These are phyloP conservation scores for Musa balbisiana DNA, from an alignment of 202 grass and related monocot species.

Conservation along the genomic window DNA sequence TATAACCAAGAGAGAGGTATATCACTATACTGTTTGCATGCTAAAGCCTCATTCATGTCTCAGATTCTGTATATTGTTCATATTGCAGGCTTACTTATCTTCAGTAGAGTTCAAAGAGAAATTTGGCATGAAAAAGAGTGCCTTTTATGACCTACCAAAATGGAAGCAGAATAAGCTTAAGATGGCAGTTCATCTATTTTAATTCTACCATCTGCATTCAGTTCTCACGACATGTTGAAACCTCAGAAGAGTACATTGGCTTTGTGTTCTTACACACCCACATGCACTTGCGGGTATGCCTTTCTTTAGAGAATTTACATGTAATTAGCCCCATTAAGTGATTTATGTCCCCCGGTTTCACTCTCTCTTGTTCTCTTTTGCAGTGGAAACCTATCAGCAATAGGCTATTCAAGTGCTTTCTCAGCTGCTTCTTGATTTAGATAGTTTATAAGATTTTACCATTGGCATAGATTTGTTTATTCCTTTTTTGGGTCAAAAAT, in stretches of 20 bases:
- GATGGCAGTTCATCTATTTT: neutral
- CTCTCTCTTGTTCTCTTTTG: neutral
- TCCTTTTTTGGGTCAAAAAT: neutral
- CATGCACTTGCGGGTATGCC: neutral
- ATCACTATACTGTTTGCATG: neutral
- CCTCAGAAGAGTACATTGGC: neutral
- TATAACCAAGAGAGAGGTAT: slow-evolving; percentile 76
- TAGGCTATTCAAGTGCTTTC: neutral
- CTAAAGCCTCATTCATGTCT: neutral
- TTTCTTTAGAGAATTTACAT: neutral
- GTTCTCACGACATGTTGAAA: neutral
- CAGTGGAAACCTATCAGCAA: neutral
- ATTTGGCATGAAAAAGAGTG: slow-evolving; percentile 9
- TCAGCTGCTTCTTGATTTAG: neutral
- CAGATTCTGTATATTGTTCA: neutral
- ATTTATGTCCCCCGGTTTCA: neutral
- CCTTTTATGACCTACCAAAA: slow-evolving; percentile 2
- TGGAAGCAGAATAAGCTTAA: slow-evolving; percentile 15
- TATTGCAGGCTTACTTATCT: slow-evolving; percentile 9
- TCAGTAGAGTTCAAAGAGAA: slow-evolving; percentile 9
- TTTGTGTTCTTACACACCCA: neutral
- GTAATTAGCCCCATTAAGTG: neutral
- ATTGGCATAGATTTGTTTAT: neutral
- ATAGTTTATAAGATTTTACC: neutral
- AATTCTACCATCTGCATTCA: neutral